Evolutionary conservation across 768 basidiomycete genomes (phyloP).

Genomic region (Calocybe cyanea): DNA sequence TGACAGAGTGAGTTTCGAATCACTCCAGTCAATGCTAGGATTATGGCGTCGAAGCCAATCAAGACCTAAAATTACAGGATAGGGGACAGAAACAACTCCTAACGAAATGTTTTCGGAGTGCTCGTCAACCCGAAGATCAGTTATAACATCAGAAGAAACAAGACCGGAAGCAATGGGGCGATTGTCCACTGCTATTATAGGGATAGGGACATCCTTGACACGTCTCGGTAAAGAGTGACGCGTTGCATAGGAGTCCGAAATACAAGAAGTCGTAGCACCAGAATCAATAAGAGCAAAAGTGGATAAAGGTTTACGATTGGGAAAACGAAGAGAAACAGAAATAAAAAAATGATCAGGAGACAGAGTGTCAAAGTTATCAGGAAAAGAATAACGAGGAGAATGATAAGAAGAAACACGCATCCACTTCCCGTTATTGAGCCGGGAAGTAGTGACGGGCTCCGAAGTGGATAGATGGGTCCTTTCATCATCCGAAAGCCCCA

Average conservation of each 20-base stretch:
- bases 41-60: conserved; percentile 34
- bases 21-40: conserved; percentile 30
- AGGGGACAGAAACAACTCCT: conserved; percentile 27
- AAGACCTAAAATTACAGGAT: conserved; percentile 33
- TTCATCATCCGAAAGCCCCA: conserved; percentile 24
- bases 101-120: conserved; percentile 28
- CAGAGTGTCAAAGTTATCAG: conserved; percentile 5
- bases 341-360: conserved; percentile 25
- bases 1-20: conserved; percentile 18
- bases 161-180: conserved; percentile 35
- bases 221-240: conserved; percentile 28
- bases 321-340: conserved; percentile 24
- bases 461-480: conserved; percentile 19
- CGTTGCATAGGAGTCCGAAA: conserved; percentile 30
- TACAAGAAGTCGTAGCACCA: conserved; percentile 32
- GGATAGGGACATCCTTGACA: conserved; percentile 24
- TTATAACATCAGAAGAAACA: conserved; percentile 33
- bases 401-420: not conserved
- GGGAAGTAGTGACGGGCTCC: not conserved
- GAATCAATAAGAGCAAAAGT: conserved; percentile 35
- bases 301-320: conserved; percentile 24
- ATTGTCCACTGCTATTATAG: conserved; percentile 27
- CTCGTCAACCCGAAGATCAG: conserved; percentile 20
- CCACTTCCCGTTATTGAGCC: not conserved
- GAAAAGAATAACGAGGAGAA: not conserved